Evolutionary conservation across 2,329 filamentous ascomycete species (phyloP), one percentile per base, ranked within the genome.

Genomic region (Alternaria atra): DNA sequence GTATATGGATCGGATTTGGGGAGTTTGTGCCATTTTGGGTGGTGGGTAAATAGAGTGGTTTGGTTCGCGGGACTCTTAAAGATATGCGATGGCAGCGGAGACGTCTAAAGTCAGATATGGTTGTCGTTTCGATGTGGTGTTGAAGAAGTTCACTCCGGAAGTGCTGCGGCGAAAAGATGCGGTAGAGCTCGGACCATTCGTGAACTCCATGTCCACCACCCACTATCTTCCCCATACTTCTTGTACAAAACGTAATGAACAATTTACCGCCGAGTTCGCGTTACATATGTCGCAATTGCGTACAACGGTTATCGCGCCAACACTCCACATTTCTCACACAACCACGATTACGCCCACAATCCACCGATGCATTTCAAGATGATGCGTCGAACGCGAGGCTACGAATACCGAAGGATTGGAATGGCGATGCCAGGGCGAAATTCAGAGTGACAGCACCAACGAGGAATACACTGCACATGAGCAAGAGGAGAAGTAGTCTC

Each of bases 1-100:
- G 85, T 98, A 98, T 75, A 97, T 85, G 35, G 92, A 88, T 73
- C 92, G 92, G 42, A 91, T 77, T 65, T 78, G 76, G 39, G 83
- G 82, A 40, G 65, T 47, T n/a, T 30, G 80, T 72, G 46, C 44
- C 80, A 82, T 82, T 56, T 23, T 50, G 69, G 12, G 46, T 23
- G 37, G 20, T 32, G 5, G 30, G 25, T 10, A 20, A 20, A n/a
- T n/a, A 35, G 7, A 2, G 13, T 4, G 34, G 8, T 0, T 54
- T 30, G 27, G 17, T 47, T 35, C 37, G 52, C 9, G 39, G 48
- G 23, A 29, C 10, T 42, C 20, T 20, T 20, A 2, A 20, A 20
- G 20, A 20, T 20, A 20, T 20, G 20, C 20, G 20, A 20, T 20
- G 20, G 20, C 20, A 20, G 20, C 20, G 20, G 20, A 20, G 20